Evolutionary conservation across 2,329 filamentous ascomycete genomes (phyloP).

Genomic region (Clonostachys chloroleuca): DNA sequence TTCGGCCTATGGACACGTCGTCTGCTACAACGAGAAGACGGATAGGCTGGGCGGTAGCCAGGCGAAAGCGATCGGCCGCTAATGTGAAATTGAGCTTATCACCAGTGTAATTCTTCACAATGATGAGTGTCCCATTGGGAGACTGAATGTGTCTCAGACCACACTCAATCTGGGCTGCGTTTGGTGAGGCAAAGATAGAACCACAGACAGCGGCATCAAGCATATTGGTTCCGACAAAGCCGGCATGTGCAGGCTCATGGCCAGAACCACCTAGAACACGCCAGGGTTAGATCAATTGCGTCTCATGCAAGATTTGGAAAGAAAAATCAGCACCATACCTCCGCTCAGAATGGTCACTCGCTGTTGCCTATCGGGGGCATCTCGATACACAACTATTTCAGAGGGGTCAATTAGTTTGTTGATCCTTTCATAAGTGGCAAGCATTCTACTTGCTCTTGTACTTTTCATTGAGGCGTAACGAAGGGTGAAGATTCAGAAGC

Average conservation of each 20-base stretch:
- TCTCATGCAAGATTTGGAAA: too few relatives aligned
- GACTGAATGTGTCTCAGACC: not conserved
- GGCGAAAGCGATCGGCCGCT: not conserved
- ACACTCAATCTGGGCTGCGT: constrained; percentile 49
- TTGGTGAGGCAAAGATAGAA: constrained; percentile 63
- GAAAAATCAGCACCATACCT: too few relatives aligned
- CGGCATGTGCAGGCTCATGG: constrained; percentile 61
- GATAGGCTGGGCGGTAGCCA: constrained; percentile 35
- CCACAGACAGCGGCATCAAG: constrained; percentile 60
- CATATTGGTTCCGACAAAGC: constrained; percentile 59
- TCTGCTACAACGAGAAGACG: not conserved
- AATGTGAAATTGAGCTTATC: not conserved
- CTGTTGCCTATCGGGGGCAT: too few relatives aligned
- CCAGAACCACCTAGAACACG: constrained; percentile 40
- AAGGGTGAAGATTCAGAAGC: too few relatives aligned
- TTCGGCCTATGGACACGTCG: constrained; percentile 39
- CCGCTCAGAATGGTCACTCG: too few relatives aligned
- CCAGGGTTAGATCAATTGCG: too few relatives aligned
- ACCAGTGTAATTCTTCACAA: constrained; percentile 30
- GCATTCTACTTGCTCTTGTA: too few relatives aligned
- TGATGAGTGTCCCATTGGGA: constrained; percentile 24
- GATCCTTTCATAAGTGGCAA: too few relatives aligned
- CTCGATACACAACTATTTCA: too few relatives aligned
- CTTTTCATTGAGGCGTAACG: too few relatives aligned
- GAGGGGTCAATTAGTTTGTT: too few relatives aligned